These are phyloP conservation scores for Aspergillus alliaceus DNA, from an alignment of 2,329 filamentous ascomycete genomes.

Conservation along the genomic window DNA sequence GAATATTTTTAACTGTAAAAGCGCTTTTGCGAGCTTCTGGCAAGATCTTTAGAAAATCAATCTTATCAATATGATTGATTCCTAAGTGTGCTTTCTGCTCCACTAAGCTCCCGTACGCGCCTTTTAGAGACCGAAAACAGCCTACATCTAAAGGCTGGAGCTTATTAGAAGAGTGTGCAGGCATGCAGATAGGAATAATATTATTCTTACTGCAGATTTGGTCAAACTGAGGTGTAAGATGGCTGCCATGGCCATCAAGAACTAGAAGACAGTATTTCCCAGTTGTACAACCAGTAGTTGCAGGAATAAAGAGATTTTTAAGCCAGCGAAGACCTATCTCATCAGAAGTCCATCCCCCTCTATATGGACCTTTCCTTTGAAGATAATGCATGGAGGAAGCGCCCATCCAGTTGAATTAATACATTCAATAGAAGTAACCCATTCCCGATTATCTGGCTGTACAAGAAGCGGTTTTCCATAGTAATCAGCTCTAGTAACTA, in stretches of 20 bases:
- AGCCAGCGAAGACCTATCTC: too few species aligned
- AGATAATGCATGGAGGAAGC: too few species aligned
- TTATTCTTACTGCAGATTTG: slow-evolving; percentile 8
- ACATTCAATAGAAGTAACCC: too few species aligned
- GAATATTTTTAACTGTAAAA: not conserved
- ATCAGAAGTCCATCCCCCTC: not conserved
- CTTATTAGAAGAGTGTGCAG: too few species aligned
- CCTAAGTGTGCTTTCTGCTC: not conserved
- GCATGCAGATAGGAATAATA: too few species aligned
- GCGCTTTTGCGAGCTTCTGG: not conserved
- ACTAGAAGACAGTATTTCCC: slow-evolving; percentile 12
- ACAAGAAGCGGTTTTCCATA: too few species aligned
- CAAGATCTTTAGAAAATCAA: slow-evolving; percentile 5
- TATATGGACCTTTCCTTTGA: slow-evolving; percentile 6
- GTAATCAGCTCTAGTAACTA: too few species aligned
- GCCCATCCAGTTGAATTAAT: too few species aligned
- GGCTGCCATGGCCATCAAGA: slow-evolving; percentile 13
- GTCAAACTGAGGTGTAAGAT: slow-evolving; percentile 10
- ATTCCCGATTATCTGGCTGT: too few species aligned
- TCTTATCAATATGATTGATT: slow-evolving; percentile 4
- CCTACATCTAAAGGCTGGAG: too few species aligned
- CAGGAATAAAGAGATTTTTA: too few species aligned
- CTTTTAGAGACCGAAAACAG: too few species aligned
- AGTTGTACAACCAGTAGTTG: not conserved
- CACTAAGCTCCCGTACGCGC: not conserved